phyloP scores from a whole-genome alignment of 495 filamentous ascomycete genomes.

The Xylaria scruposa region DNA sequence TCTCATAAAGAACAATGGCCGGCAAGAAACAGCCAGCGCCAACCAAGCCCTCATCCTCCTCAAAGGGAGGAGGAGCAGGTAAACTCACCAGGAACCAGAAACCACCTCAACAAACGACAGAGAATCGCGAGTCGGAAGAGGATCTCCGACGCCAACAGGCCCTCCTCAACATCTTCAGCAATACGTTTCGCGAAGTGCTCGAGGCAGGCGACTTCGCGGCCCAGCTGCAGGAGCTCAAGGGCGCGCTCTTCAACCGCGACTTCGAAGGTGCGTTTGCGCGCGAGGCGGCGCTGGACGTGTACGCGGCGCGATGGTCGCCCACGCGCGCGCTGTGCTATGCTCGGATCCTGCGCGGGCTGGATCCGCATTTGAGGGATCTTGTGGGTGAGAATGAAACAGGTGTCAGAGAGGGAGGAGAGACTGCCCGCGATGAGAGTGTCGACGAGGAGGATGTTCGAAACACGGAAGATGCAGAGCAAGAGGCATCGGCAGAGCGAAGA shows the following conservation, averaged over 20 bases:
- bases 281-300: slow-evolving; percentile 72
- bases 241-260: slow-evolving; percentile 82
- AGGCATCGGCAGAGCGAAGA: not conserved
- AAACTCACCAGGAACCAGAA: not conserved
- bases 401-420: not conserved
- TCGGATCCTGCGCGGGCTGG: slow-evolving; percentile 64
- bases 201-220: slow-evolving; percentile 43
- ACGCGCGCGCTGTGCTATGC: slow-evolving; percentile 80
- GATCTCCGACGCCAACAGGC: slow-evolving; percentile 67
- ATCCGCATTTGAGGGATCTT: slow-evolving; percentile 43
- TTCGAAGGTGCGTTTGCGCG: slow-evolving; percentile 79
- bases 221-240: slow-evolving; percentile 79
- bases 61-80: no score
- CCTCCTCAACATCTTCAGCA: slow-evolving; percentile 77
- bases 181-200: slow-evolving; percentile 60
- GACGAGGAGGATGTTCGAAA: not conserved
- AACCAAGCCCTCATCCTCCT: not conserved
- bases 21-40: slow-evolving; percentile 14
- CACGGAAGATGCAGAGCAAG: not conserved
- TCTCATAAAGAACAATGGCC: not conserved
- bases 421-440: not conserved
- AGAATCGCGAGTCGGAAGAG: not conserved
- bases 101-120: not conserved
- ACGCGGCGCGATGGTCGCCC: slow-evolving; percentile 88
- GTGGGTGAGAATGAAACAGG: not conserved